A percentile compares a stretch with the other conserved stretches of the same genome.
phyloP scores from a whole-genome alignment of 2,329 filamentous ascomycete genomes.

The Huntiella savannae region DNA sequence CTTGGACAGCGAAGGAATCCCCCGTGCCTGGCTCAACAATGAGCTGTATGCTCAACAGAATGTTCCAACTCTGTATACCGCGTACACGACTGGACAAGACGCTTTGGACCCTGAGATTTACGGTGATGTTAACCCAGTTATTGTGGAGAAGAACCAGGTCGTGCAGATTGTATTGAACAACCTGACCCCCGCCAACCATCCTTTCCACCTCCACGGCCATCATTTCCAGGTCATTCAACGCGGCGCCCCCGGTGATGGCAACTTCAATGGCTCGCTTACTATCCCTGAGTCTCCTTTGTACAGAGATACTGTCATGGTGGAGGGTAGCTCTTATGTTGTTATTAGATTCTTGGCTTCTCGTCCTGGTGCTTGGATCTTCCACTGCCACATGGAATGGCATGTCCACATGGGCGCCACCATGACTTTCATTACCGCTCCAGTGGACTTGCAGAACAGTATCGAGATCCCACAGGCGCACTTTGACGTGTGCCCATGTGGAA shows the following conservation, averaged over 20 bases:
- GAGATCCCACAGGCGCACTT: constrained; percentile 28
- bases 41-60: constrained; percentile 44
- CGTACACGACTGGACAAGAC: constrained; percentile 33
- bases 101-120: constrained; percentile 25
- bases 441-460: constrained; percentile 28
- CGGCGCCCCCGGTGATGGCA: constrained; percentile 13
- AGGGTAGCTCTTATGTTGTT: constrained; percentile 28
- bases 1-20: constrained; percentile 39
- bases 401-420: constrained; percentile 27
- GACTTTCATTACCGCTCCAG: constrained; percentile 19
- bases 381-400: constrained; percentile 39
- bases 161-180: constrained; percentile 33
- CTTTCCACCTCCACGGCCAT: constrained; percentile 35
- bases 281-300: constrained; percentile 23
- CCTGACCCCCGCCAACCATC: constrained; percentile 28
- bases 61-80: constrained; percentile 54
- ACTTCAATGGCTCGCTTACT: constrained; percentile 17
- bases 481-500: constrained; percentile 19
- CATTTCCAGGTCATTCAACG: constrained; percentile 32
- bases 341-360: constrained; percentile 27
- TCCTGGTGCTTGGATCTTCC: constrained; percentile 27
- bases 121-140: constrained; percentile 24
- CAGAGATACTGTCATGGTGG: constrained; percentile 30
- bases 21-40: constrained; percentile 22
- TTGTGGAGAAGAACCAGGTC: constrained; percentile 21